A percentile compares a stretch with the other conserved stretches of the same genome.
Conservation (phyloP, 225 moss, liverwort and hornwort species). For the Bryoerythrophyllum caledonicum region DNA sequence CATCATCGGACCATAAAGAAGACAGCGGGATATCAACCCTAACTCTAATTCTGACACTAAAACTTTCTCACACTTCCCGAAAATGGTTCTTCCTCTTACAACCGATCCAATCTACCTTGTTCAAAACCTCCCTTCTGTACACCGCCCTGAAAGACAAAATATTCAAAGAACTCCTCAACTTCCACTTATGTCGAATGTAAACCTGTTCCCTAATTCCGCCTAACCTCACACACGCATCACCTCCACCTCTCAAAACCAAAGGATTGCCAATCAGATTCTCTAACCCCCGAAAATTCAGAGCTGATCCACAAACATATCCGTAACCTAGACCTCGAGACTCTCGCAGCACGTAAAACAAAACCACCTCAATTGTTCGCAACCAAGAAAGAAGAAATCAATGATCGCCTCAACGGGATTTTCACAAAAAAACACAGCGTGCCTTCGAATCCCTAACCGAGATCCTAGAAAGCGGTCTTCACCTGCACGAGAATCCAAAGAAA, state of each 20-base stretch:
- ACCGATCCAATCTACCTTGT: background rate
- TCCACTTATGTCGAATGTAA: slow-evolving; percentile 17
- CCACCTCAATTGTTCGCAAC: background rate
- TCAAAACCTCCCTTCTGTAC: background rate
- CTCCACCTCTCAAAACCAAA: slow-evolving; percentile 11
- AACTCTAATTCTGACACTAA: slow-evolving; percentile 24
- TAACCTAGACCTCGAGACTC: background rate
- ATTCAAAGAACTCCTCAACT: background rate
- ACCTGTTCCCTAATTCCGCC: background rate
- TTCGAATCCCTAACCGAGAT: background rate
- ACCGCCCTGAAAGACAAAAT: background rate
- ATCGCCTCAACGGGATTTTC: background rate
- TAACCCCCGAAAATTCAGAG: background rate
- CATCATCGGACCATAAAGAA: slow-evolving; percentile 46
- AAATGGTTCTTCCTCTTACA: background rate
- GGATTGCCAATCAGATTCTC: slow-evolving; percentile 5
- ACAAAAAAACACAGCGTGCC: background rate
- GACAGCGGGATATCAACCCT: slow-evolving; percentile 28
- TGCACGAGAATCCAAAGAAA: background rate
- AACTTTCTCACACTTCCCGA: background rate
- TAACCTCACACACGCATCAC: slow-evolving; percentile 1
- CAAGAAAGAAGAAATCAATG: background rate
- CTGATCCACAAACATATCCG: slow-evolving; percentile 8
- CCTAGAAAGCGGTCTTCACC: background rate
- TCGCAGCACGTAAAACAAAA: background rate